phyloP scores from a whole-genome alignment of 768 basidiomycete genomes.

The Nidularia pulvinata region DNA sequence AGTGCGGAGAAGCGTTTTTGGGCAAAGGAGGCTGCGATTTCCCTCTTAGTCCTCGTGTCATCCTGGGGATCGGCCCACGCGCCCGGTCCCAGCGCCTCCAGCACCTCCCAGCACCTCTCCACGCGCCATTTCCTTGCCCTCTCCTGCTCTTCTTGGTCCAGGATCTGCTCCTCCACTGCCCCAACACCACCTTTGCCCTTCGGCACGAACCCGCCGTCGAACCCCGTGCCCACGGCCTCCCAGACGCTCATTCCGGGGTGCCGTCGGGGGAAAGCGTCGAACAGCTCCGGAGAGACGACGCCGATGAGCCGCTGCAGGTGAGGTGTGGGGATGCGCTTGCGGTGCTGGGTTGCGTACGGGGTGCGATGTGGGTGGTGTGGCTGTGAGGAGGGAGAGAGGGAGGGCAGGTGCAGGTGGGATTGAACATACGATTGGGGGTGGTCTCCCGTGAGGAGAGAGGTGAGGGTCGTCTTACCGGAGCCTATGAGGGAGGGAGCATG shows the following conservation, averaged over 20 bases:
- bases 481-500: constrained; percentile 52
- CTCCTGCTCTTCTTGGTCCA: constrained; percentile 17
- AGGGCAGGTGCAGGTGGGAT: constrained; percentile 2
- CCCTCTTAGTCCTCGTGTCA: background rate
- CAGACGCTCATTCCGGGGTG: constrained; percentile 60
- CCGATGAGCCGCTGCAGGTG: constrained; percentile 69
- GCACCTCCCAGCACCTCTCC: constrained; percentile 46
- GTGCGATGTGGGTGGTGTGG: constrained; percentile 50
- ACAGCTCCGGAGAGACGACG: constrained; percentile 86
- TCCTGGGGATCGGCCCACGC: constrained; percentile 32
- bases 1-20: constrained; percentile 59
- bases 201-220: constrained; percentile 80
- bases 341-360: constrained; percentile 59
- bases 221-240: constrained; percentile 88
- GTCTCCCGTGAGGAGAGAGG: constrained; percentile 89
- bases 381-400: constrained; percentile 28
- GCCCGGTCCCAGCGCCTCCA: constrained; percentile 61
- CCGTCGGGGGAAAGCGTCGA: constrained; percentile 85
- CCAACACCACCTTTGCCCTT: constrained; percentile 39
- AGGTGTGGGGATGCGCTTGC: constrained; percentile 67
- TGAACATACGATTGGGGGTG: constrained; percentile 38
- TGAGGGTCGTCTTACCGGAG: constrained; percentile 93
- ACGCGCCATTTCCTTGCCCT: constrained; percentile 33
- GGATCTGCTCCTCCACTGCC: constrained; percentile 33
- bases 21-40: constrained; percentile 39